Conservation (phyloP, 1,284 basidiomycete genomes). For the Sporisorium iseilematis-ciliati region DNA sequence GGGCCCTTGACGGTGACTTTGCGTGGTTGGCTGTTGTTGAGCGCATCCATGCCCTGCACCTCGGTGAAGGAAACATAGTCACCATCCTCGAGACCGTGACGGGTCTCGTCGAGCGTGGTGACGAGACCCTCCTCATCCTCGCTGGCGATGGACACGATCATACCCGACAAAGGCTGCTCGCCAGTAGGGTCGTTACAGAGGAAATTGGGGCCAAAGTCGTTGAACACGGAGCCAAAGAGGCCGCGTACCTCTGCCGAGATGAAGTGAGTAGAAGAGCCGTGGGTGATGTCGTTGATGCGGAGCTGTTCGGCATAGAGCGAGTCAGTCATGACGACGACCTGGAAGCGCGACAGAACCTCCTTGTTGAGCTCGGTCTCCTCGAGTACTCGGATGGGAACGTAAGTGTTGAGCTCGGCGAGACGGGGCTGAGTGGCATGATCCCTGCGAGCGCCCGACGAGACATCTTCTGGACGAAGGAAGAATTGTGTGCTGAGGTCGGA, state of each 20-base stretch:
- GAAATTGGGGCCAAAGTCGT: constrained; percentile 95
- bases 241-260: constrained; percentile 92
- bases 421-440: constrained; percentile 89
- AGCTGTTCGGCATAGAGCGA: constrained; percentile 84
- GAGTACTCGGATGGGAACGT: constrained; percentile 87
- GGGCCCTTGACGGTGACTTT: constrained; percentile 89
- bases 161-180: constrained; percentile 90
- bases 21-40: constrained; percentile 90
- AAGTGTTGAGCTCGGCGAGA: constrained; percentile 93
- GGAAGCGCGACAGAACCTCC: constrained; percentile 59
- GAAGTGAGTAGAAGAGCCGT: constrained; percentile 80
- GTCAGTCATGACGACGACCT: constrained; percentile 88
- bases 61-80: constrained; percentile 98
- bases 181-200: constrained; percentile 95
- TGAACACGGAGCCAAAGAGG: constrained; percentile 95
- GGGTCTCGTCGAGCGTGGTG: constrained; percentile 95
- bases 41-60: constrained; percentile 91
- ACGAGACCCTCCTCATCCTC: constrained; percentile 84
- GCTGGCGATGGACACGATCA: constrained; percentile 81
- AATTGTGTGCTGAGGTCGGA: constrained; percentile 95
- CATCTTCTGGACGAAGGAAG: constrained; percentile 88
- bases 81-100: constrained; percentile 97
- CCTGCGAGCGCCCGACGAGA: constrained; percentile 77
- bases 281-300: constrained; percentile 87
- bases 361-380: constrained; percentile 57